Evolutionary conservation across 2,329 filamentous ascomycete species (phyloP), one percentile per base, ranked within the genome.

Genomic region (Dothideomycetes sp.): DNA sequence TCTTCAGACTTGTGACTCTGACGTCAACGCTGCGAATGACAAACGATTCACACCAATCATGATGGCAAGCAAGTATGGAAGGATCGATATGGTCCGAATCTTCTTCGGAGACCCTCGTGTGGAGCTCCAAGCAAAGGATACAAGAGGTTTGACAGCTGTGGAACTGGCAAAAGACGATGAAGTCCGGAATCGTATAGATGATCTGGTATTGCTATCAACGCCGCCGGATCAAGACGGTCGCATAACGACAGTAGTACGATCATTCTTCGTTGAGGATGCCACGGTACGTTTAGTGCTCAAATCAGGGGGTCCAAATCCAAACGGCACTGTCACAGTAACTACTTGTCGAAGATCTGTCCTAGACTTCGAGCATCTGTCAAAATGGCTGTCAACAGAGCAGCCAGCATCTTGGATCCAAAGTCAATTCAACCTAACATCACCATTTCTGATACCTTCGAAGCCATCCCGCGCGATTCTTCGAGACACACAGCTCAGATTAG

Each of bases 121-220:
- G 4, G 91, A 98, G 55, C 64, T 89, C 11, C 78, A 81, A 31
- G 77, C 88, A 19, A 84, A 82, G 58, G 93, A 98, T 57, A 64
- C 84, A 12, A 77, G 91, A 43, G 91, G 91, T 0, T 69, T 98
- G 50, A 95, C 89, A 5, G 91, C 91, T 5, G 87, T 96, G 5
- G 91, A 98, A 60, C 71, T 98, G 34, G 91, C 93, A 36, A 98
- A 98, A 58, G 93, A 98, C 52, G 91, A 98, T 56, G 91, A 98
- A 50, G 84, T 98, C 18, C 78, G 91, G 30, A 98, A 96, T 62
- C 81, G 85, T 51, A 95, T 98, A 47, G 91, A 98, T 55, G 91
- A 98, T 57, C 69, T 98, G 46, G 81, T 88, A 2, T 65, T 98
- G 8, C 81, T 98, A 47, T 83, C 84, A 15, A 78, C 79, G 57